Base-by-base conservation (phyloP, 2,329 filamentous ascomycete genomes). In the Colletotrichum tamarilloi region DNA sequence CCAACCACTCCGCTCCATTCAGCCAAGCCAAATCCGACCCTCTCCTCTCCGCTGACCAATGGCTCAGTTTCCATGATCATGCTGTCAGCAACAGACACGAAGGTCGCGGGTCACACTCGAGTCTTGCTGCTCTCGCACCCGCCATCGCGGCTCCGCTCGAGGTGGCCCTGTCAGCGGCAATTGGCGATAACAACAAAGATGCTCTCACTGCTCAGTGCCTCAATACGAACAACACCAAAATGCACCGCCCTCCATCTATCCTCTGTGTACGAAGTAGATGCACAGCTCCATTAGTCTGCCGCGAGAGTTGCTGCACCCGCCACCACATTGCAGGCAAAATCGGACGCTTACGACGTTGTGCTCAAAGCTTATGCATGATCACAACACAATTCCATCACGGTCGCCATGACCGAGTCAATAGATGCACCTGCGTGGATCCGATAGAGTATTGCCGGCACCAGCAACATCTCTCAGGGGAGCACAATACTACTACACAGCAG, bases 1-100 rank as follows among this genome's bases (percentile, higher is more conserved):
- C 65, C 67, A 66, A 59, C 42, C 16, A 49, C 42, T 49, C 42
- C 59, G 57, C 59, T 46, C 32, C 24, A 53, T 28, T 26, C 53
- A 55, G 62, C 42, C 62, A 70, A 55, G 67, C 55, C 53, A 59
- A 65, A 32, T 56, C 22, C 67, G 22, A 57, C 52, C 52, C 52
- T 24, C 49, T 49, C n/a, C 52, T 26, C 49, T 24, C 60, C 60
- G 42, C 42, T 49, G 64, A 19, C 38, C 59, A 26, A 64, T 64
- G 49, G n/a, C 6, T 28, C 32, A 22, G 4, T 9, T 49, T 49
- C 42, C 16, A 55, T 64, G 49, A 35, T 38, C n/a, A 55, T 35
- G 22, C 59, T 60, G 26, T 68, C 58, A 35, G 52, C 52, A 57
- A 28, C 46, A 64, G 62, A 38, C 52, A n/a, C 24, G 28, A 24